Evolutionary conservation across 371 early-diverging fungal genomes (phyloP), one percentile per base, ranked within the genome.

Genomic region (Mortierella sp.): DNA sequence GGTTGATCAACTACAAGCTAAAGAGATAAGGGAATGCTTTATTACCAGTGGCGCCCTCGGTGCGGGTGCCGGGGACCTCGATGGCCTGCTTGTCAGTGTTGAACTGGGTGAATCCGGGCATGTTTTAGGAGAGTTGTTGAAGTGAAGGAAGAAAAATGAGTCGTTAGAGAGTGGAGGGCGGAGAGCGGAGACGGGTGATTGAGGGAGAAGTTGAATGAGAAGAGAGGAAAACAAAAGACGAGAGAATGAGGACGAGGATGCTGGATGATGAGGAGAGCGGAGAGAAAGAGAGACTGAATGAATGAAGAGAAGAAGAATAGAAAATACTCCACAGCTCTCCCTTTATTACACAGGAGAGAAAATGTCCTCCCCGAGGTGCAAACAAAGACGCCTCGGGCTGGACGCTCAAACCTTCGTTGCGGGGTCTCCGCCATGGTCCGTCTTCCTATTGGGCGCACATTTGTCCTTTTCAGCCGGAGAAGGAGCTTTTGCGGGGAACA

Each of bases 31-130:
- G 14, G 34, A 14, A 57, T 19, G 43, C 0, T 21, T 24, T 24
- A 9, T 67, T 80, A 82, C 87, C 87, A 11, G 87, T 87, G 19
- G 79, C 80, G n/a, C 82, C 82, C 16, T 74, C 75, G 24, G 74
- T 44, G n/a, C 73, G 72, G 1, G 87, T 82, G 9, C 80, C 82
- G 19, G 87, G 80, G 14, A 80, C 44, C 78, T 77, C 78, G 76
- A 78, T 67, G 70, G 73, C 67, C 67, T 78, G 77, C 37, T 64
- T 55, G 21, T 77, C 71, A 40, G 67, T 71, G 67, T 77, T 48
- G 55, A 53, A 61, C 24, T 34, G 40, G 16, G 5, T n/a, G 53
- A 81, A 81, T 8, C 28, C 71, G 34, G 76, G 76, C 82, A 81
- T 81, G 31, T 14, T 43, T 48, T 4, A 1, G 34, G 55, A 46